phyloP scores from a whole-genome alignment of 129 eudicot genomes.

The Artemisia tridentata region DNA sequence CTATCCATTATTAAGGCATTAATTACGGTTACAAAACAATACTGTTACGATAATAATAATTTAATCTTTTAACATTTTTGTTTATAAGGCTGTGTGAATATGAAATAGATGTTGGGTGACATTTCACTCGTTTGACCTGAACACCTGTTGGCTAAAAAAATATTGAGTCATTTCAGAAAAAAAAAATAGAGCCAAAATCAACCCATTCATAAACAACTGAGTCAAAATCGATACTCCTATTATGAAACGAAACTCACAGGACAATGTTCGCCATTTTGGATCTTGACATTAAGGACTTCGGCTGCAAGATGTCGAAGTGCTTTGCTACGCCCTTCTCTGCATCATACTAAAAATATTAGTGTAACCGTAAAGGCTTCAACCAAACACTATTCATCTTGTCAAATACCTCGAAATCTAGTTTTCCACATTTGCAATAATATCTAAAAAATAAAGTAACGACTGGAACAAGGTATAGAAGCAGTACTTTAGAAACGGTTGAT shows the following conservation, averaged over 20 bases:
- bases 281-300: slow-evolving; percentile 72
- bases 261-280: slow-evolving; percentile 97
- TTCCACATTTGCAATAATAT: background rate
- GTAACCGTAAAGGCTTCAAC: background rate
- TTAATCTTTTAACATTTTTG: too few relatives aligned
- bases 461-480: slow-evolving; percentile 14
- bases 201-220: background rate
- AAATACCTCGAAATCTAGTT: background rate
- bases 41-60: too few relatives aligned
- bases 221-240: background rate
- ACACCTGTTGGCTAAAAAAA: too few relatives aligned
- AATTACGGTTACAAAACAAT: too few relatives aligned
- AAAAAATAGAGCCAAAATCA: background rate
- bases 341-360: slow-evolving; percentile 2
- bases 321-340: slow-evolving; percentile 83
- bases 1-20: too few relatives aligned
- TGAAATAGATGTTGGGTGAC: too few relatives aligned
- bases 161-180: too few relatives aligned
- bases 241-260: slow-evolving; percentile 60
- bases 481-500: slow-evolving; percentile 82
- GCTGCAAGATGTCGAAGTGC: slow-evolving; percentile 85
- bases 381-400: background rate
- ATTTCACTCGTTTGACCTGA: too few relatives aligned
- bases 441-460: background rate
- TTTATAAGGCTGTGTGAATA: too few relatives aligned